Percentiles rank a stretch among this genome's conserved stretches.
These are phyloP conservation scores for Chlamydomonas schloesseri DNA, from an alignment of 139 green algal species.

Conservation along the genomic window DNA sequence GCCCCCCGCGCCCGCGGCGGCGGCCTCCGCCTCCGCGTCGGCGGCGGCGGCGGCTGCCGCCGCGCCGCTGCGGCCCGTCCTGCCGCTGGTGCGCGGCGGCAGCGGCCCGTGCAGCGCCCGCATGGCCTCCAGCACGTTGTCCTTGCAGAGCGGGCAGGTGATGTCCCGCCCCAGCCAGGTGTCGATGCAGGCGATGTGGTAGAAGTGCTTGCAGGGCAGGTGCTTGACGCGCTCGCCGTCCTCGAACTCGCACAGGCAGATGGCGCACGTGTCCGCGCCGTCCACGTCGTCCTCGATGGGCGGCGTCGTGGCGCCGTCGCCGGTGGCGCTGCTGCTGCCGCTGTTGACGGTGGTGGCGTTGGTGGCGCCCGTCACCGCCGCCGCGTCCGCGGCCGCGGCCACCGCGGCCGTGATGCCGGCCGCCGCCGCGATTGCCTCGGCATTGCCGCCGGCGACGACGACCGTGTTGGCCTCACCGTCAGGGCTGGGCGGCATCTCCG, in stretches of 20 bases:
- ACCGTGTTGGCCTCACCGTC: too few relatives aligned
- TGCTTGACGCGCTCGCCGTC: constrained; percentile 55
- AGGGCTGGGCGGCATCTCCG: too few relatives aligned
- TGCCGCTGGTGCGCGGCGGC: background rate
- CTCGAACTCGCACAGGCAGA: constrained; percentile 63
- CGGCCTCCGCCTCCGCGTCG: too few relatives aligned
- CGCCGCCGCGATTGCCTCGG: background rate
- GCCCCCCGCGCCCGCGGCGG: background rate
- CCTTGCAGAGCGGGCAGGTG: constrained; percentile 61
- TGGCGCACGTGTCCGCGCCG: constrained; percentile 44
- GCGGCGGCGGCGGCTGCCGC: background rate
- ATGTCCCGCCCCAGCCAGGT: constrained; percentile 58
- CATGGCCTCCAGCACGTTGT: constrained; percentile 52
- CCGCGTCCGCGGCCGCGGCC: background rate
- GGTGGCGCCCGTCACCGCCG: background rate
- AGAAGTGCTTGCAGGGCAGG: constrained; percentile 56
- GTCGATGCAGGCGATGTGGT: constrained; percentile 55
- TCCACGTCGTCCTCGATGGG: background rate
- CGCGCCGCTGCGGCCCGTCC: background rate
- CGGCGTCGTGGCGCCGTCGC: background rate
- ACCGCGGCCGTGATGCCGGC: background rate
- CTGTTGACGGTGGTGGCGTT: background rate
- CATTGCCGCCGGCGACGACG: background rate
- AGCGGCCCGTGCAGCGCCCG: constrained; percentile 14
- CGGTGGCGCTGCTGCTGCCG: background rate